Base-by-base conservation (phyloP, 2,329 filamentous ascomycete species). In the Scytalidium sp. region DNA sequence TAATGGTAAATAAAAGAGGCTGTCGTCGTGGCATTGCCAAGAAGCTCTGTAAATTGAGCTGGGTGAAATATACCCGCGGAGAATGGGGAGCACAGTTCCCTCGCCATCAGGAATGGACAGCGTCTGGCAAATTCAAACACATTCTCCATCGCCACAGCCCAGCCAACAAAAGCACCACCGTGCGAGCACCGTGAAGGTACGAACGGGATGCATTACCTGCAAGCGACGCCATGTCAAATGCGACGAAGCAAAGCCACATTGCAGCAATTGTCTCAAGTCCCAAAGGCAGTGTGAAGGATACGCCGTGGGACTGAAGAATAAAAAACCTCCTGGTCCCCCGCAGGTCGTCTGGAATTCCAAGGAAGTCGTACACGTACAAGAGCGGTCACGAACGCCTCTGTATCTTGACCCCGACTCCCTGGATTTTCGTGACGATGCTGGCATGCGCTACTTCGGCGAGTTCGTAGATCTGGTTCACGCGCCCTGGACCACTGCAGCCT, bases 171-270 rank as follows among this genome's bases (percentile, higher is more conserved):
- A 15, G 15, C 32, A n/a, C 8, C 32, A 36, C 15, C 32, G 32
- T 36, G 17, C 32, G 32, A n/a, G 32, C 32, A 9, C 32, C 15
- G 6, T 15, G 32, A 36, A 15, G 32, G 32, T 36, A 36, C 32
- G 25, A 36, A 46, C 25, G 15, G 44, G 44, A 19, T 46, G 44
- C 22, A 46, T 21, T 9, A 46, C 44, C 7, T 46, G 44, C 44
- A 46, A 36, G 27, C 25, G 61, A 3, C 62, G 70, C 25, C 64
- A 70, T 20, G 65, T 73, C 23, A 64, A 62, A 25, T 73, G 70
- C 55, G 70, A 73, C 55, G 68, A 67, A 51, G 60, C 61, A 19
- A 64, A 69, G 44, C 70, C 70, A 2, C 58, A 64, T 46, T 73
- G 70, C 50, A 52, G 57, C 17, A 72, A 72, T 43, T 73, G 70